phyloP scores from a whole-genome alignment of 192 early-diverging fungal species.

The Coemansia sp. region DNA sequence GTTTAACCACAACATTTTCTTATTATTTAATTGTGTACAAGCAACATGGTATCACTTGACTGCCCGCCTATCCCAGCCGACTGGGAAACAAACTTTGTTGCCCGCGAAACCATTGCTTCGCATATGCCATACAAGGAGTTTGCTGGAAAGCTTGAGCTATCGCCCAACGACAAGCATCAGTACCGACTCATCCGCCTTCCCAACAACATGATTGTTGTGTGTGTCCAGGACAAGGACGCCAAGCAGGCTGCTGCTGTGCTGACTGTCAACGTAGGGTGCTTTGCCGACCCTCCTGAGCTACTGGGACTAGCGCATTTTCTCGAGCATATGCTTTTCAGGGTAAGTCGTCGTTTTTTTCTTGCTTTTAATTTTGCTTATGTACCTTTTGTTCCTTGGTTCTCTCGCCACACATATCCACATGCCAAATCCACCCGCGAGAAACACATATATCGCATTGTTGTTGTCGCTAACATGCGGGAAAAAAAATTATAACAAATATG shows the following conservation, averaged over 20 bases:
- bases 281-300: conserved; percentile 60
- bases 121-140: conserved; percentile 15
- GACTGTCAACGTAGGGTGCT: conserved; percentile 62
- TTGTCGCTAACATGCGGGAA: background rate
- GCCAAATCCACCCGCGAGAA: background rate
- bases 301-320: conserved; percentile 70
- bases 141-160: conserved; percentile 28
- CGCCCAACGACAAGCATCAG: conserved; percentile 54
- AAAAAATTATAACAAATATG: background rate
- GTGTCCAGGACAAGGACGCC: conserved; percentile 59
- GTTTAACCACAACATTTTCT: too few relatives aligned
- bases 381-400: background rate
- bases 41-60: background rate
- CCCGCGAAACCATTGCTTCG: background rate
- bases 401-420: background rate
- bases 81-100: conserved; percentile 11
- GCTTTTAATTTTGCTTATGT: too few relatives aligned
- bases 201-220: conserved; percentile 60
- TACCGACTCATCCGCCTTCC: conserved; percentile 58
- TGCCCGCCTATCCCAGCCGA: background rate
- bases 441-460: background rate
- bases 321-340: conserved; percentile 73
- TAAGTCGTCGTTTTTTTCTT: background rate
- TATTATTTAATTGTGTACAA: too few relatives aligned
- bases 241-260: conserved; percentile 60